Evolutionary conservation across 257 asterid species (phyloP).

Genomic region (Echium plantagineum): DNA sequence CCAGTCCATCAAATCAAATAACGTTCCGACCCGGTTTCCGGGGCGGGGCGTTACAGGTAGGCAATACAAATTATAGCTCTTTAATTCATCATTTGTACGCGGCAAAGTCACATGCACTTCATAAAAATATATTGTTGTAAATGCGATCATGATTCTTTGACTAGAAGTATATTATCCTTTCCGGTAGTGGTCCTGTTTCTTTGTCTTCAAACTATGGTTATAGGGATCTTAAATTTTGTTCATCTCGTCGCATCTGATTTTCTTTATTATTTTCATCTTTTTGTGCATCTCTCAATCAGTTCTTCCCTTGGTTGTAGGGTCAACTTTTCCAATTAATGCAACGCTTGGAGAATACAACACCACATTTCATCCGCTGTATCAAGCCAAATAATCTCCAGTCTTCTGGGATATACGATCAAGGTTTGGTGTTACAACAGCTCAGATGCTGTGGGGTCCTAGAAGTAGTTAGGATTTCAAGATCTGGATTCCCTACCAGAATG

Average conservation of each 20-base stretch:
- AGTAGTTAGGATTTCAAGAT: slow-evolving; percentile 96
- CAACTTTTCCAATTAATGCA: slow-evolving; percentile 90
- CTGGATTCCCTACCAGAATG: slow-evolving; percentile 94
- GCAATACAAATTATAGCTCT: too few species aligned
- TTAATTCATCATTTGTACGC: too few species aligned
- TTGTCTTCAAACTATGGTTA: too few species aligned
- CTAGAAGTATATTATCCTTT: too few species aligned
- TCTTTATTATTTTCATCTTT: not conserved
- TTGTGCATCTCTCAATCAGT: not conserved
- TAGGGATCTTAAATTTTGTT: too few species aligned
- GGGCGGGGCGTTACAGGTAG: too few species aligned
- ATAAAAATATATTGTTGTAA: too few species aligned
- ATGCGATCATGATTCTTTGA: too few species aligned
- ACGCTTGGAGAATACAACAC: slow-evolving; percentile 82
- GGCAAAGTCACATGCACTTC: too few species aligned
- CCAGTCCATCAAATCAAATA: too few species aligned
- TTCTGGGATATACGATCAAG: slow-evolving; percentile 78
- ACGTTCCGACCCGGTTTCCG: too few species aligned
- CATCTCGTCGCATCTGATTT: not conserved
- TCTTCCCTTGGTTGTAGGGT: slow-evolving; percentile 35
- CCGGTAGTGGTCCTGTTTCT: too few species aligned
- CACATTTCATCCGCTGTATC: slow-evolving; percentile 95
- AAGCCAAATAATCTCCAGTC: slow-evolving; percentile 82
- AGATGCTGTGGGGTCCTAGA: slow-evolving; percentile 95
- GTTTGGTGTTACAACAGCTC: slow-evolving; percentile 76